These are phyloP conservation scores for Cercospora canescens DNA, from an alignment of 2,329 filamentous ascomycete species.

Conservation along the genomic window DNA sequence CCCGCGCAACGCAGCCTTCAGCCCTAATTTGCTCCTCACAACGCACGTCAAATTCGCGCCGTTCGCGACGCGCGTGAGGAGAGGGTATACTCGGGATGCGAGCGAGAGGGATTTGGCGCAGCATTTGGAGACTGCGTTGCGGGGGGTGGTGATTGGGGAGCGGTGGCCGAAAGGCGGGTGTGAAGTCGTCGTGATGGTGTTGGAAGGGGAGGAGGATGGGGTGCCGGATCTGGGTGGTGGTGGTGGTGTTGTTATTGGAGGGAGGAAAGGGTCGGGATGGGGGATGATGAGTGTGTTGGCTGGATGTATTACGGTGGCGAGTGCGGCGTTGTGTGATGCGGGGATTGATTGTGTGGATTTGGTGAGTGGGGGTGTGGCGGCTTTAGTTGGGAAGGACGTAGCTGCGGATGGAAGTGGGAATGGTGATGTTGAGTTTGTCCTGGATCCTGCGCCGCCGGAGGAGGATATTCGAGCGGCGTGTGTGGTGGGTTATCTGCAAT, in stretches of 20 bases:
- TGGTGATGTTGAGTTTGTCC: conserved; percentile 51
- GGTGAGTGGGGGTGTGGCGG: conserved; percentile 85
- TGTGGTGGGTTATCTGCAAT: conserved; percentile 85
- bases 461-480: conserved; percentile 76
- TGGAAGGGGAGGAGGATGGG: conserved; percentile 87
- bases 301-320: conserved; percentile 90
- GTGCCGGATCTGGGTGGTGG: conserved; percentile 58
- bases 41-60: conserved; percentile 97
- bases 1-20: conserved; percentile 86
- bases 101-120: conserved; percentile 86
- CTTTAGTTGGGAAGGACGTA: conserved; percentile 56
- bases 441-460: conserved; percentile 82
- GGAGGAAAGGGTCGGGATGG: conserved; percentile 58
- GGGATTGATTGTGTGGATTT: conserved; percentile 95
- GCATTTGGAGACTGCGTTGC: conserved; percentile 85
- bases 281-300: conserved; percentile 89
- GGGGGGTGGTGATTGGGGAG: conserved; percentile 87
- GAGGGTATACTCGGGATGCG: conserved; percentile 82
- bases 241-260: no score
- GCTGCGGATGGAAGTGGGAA: conserved; percentile 17
- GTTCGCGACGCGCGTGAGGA: conserved; percentile 79
- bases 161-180: conserved; percentile 98
- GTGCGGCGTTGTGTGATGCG: conserved; percentile 88
- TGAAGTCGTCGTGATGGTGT: conserved; percentile 89
- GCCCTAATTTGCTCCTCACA: conserved; percentile 84